Percentiles rank a stretch among this genome's conserved stretches.
Evolutionary conservation across 1,284 basidiomycete genomes (phyloP).

Genomic region (Cutaneotrichosporon sp.): DNA sequence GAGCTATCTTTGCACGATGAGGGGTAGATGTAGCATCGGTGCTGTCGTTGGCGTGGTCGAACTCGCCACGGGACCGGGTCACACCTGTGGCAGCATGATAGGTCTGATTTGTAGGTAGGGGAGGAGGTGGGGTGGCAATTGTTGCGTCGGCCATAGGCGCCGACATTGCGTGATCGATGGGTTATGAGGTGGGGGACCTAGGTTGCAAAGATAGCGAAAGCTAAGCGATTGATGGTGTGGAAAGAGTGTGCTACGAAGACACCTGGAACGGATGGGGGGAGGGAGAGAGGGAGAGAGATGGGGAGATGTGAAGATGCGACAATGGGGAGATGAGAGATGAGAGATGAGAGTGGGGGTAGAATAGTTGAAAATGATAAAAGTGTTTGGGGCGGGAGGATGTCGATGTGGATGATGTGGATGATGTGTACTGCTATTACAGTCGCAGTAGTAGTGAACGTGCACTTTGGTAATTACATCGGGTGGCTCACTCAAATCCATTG

Average conservation of each 20-base stretch:
- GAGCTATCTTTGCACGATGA: conserved; percentile 8
- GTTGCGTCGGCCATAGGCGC: not conserved
- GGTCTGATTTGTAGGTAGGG: too few species aligned
- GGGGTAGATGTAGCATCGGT: conserved; percentile 2
- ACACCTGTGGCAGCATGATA: too few species aligned
- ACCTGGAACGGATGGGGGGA: not conserved
- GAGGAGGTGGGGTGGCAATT: not conserved
- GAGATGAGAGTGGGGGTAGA: too few species aligned
- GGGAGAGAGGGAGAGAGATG: not conserved
- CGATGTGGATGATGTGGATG: too few species aligned
- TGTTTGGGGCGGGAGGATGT: too few species aligned
- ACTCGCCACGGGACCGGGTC: conserved; percentile 13
- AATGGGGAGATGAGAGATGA: too few species aligned
- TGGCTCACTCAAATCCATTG: too few species aligned
- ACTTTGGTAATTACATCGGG: too few species aligned
- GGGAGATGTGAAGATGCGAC: not conserved
- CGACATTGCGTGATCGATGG: conserved; percentile 1
- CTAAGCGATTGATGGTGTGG: not conserved
- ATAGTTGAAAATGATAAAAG: too few species aligned
- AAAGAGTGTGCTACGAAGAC: not conserved
- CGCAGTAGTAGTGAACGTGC: too few species aligned
- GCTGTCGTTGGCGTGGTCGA: conserved; percentile 10
- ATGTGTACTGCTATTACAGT: too few species aligned
- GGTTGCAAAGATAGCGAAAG: not conserved
- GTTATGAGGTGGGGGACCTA: too few species aligned